phyloP scores from a whole-genome alignment of 2,329 filamentous ascomycete genomes.

The Bipolaris bicolor region DNA sequence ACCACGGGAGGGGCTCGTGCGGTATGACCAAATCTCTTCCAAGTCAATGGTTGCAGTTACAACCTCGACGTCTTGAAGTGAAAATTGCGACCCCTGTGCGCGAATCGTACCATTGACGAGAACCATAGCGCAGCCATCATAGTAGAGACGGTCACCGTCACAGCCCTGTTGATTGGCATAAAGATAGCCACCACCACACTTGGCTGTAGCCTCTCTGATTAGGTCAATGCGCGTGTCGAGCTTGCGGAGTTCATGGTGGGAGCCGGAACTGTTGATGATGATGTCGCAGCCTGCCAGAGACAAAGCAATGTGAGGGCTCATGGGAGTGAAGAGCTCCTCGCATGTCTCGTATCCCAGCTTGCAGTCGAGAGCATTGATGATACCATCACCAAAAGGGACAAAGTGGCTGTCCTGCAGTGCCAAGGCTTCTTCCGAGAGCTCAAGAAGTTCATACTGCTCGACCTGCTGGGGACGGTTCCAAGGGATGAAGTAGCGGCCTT shows the following conservation, averaged over 20 bases:
- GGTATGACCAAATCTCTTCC: constrained; percentile 71
- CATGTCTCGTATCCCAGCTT: constrained; percentile 12
- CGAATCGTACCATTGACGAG: constrained; percentile 67
- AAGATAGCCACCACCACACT: constrained; percentile 56
- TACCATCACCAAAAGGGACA: constrained; percentile 71
- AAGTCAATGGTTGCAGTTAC: constrained; percentile 63
- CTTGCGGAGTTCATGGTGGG: constrained; percentile 72
- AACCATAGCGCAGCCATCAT: constrained; percentile 65
- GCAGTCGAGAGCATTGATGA: constrained; percentile 66
- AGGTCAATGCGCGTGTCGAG: constrained; percentile 67
- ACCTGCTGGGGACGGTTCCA: constrained; percentile 53
- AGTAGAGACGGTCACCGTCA: constrained; percentile 44
- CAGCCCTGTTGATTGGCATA: constrained; percentile 66
- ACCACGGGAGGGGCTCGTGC: constrained; percentile 62
- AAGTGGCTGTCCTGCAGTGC: constrained; percentile 60
- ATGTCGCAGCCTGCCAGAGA: constrained; percentile 58
- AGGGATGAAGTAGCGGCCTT: constrained; percentile 47
- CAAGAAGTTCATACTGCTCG: constrained; percentile 66
- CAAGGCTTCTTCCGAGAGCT: constrained; percentile 55
- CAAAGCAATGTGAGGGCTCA: constrained; percentile 8
- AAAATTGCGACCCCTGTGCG: constrained; percentile 71
- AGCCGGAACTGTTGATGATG: constrained; percentile 61
- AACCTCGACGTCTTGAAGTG: constrained; percentile 60
- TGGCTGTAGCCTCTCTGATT: constrained; percentile 70
- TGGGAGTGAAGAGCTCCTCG: constrained; percentile 14